Conservation (phyloP, 2,329 filamentous ascomycete genomes). For the Amauroascus niger region DNA sequence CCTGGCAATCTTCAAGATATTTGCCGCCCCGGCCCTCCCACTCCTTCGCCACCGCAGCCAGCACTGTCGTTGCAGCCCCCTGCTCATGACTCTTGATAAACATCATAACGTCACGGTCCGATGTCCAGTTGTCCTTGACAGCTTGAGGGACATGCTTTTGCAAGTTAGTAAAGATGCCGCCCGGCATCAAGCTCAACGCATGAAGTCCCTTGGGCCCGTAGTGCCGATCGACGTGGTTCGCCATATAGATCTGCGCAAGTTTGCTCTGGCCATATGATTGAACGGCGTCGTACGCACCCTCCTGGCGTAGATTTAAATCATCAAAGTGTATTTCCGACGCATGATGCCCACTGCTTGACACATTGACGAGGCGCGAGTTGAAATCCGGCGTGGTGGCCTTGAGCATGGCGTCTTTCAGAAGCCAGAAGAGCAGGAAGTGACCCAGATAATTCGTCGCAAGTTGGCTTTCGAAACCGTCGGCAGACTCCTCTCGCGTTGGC, state of each 20-base stretch:
- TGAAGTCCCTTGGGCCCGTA: constrained; percentile 40
- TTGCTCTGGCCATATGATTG: constrained; percentile 43
- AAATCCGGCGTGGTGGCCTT: constrained; percentile 27
- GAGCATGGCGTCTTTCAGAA: constrained; percentile 32
- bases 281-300: constrained; percentile 30
- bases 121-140: not conserved
- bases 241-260: constrained; percentile 44
- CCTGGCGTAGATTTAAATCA: constrained; percentile 33
- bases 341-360: constrained; percentile 40
- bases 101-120: not conserved
- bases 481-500: not conserved
- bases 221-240: constrained; percentile 44
- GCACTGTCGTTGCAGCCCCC: not conserved
- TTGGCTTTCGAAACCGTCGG: constrained; percentile 37
- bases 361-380: constrained; percentile 40
- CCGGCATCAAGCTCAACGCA: constrained; percentile 30
- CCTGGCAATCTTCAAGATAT: constrained; percentile 2
- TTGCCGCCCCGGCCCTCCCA: constrained; percentile 2
- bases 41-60: not conserved
- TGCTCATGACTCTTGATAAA: not conserved
- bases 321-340: constrained; percentile 25
- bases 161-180: constrained; percentile 4
- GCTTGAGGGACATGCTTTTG: not conserved
- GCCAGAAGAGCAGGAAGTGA: constrained; percentile 46
- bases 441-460: constrained; percentile 46